Evolutionary conservation across 768 basidiomycete genomes (phyloP), one percentile per base, ranked within the genome.

Genomic region (Daedaleopsis sinensis): DNA sequence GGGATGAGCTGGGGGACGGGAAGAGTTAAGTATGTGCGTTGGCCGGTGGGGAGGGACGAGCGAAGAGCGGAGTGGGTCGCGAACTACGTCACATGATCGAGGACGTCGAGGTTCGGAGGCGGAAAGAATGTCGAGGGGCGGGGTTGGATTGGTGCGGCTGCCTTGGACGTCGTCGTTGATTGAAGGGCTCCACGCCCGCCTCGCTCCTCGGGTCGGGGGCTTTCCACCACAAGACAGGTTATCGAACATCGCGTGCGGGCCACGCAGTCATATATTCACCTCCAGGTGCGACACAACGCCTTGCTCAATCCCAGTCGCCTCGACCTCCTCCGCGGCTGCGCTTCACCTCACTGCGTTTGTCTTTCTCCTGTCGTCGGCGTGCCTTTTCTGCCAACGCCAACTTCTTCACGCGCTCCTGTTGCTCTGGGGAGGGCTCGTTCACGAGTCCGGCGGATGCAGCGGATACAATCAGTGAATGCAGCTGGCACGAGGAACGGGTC

Each of bases 351-450:
- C 84, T 86, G 57, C 82, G 76, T 61, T 80, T 73, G 50, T 78
- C 77, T 72, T 90, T 90, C 24, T 83, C 80, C 48, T 68, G 65
- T 55, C 80, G 79, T 21, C 83, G 74, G 39, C 79, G 77, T 1
- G 72, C 79, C 60, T 84, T 81, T 6, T 82, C 82, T 1, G 75
- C 79, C 61, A 76, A 77, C 54, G 80, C 71, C 1, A 84, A 65
- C 4, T 59, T 68, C 38, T 74, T 78, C 1, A 89, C 85, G 32
- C 80, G 85, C 69, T 82, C 79, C 69, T 79, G 80, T 67, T 87
- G 85, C 54, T 78, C 81, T 62, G 77, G 78, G 0, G 86, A 80
- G 4, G 89, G 79, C 46, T 82, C 83, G 50, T 79, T 85, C 65
- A 79, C 78, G 27, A 89, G 76, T 4, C 73, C 61, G 8, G 74